Percentiles rank a stretch among this genome's conserved stretches.
Evolutionary conservation across 1,284 basidiomycete genomes (phyloP).

Genomic region (Ustilago sp.): DNA sequence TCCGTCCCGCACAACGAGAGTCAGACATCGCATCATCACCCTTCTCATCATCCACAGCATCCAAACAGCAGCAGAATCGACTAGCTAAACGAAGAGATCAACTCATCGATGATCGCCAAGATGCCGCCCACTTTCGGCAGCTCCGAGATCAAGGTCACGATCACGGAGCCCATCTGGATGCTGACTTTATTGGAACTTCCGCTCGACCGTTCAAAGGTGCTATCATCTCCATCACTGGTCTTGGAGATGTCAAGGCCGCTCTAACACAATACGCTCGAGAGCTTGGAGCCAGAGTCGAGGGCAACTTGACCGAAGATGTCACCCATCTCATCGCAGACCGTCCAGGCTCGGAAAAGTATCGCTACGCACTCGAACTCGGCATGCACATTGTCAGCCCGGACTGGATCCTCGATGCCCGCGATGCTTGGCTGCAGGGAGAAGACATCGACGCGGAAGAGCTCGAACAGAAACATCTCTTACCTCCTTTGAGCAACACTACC

Average conservation of each 20-base stretch:
- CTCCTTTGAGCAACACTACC: constrained; percentile 76
- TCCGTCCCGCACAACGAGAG: constrained; percentile 50
- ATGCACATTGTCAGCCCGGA: constrained; percentile 79
- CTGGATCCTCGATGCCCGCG: constrained; percentile 79
- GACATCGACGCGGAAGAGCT: constrained; percentile 78
- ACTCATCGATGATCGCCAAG: constrained; percentile 53
- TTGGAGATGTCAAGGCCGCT: constrained; percentile 76
- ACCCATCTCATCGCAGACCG: constrained; percentile 81
- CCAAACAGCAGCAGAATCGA: constrained; percentile 23
- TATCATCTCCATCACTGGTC: constrained; percentile 79
- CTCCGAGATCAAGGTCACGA: constrained; percentile 65
- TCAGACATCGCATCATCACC: constrained; percentile 6
- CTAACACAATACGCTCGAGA: constrained; percentile 80
- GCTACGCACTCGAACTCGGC: constrained; percentile 80
- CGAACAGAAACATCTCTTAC: constrained; percentile 74
- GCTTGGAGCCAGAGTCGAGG: constrained; percentile 78
- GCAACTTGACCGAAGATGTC: constrained; percentile 80
- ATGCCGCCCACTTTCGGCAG: constrained; percentile 55
- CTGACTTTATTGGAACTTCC: constrained; percentile 57
- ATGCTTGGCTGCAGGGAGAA: constrained; percentile 81
- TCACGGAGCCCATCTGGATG: constrained; percentile 56
- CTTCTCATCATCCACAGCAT: constrained; percentile 9
- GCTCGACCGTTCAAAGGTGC: constrained; percentile 77
- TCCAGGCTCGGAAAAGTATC: constrained; percentile 82
- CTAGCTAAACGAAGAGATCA: constrained; percentile 19